Base-by-base conservation (phyloP, 2,329 filamentous ascomycete genomes). In the Botryotinia globosa region DNA sequence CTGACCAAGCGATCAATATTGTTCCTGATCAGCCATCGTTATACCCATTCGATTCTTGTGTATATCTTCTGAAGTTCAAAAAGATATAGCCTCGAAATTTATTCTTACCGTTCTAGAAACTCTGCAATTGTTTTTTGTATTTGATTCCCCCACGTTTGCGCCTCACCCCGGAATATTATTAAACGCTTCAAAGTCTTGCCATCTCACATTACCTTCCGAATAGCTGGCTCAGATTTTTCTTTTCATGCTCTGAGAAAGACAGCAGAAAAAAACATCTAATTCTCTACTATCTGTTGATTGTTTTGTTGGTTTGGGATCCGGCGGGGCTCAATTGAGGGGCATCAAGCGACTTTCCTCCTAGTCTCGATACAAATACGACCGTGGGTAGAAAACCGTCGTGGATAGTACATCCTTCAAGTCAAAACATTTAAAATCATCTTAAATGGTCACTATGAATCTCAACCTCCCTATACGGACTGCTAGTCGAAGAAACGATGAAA, bases 401-500 rank as follows among this genome's bases (percentile, higher is more conserved):
- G 74, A 74, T 72, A 72, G 73, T 71, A 25, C 59, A 42, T 66
- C 64, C 34, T 71, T 48, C 32, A 65, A 29, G 29, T 37, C 32
- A 37, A 32, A 42, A 32, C 22, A 44, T 14, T 3, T 8, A 32
- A 8, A 58, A 29, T 62, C 51, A 51, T 69, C 8, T 58, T 61
- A 62, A 67, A 51, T 54, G 62, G 72, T 73, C 63, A 78, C 65
- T 45, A 80, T 81, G 79, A 80, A 80, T 74, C 75, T 81, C 75
- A 78, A 75, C 73, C 78, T 80, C 39, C 80, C 80, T 39, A 77
- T 80, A 54, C 75, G 79, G 32, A 74, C 74, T 48, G 75, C 74
- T 18, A 79, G 74, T 65, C 70, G 75, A 66, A 73, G 80, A 65
- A 80, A 79, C 68, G 79, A 80, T 63, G 79, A 80, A 66, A 80